A percentile compares a stretch with the other conserved stretches of the same genome.
These are phyloP conservation scores for Xerocomus spinulosus DNA, from an alignment of 768 basidiomycete species.

Conservation along the genomic window DNA sequence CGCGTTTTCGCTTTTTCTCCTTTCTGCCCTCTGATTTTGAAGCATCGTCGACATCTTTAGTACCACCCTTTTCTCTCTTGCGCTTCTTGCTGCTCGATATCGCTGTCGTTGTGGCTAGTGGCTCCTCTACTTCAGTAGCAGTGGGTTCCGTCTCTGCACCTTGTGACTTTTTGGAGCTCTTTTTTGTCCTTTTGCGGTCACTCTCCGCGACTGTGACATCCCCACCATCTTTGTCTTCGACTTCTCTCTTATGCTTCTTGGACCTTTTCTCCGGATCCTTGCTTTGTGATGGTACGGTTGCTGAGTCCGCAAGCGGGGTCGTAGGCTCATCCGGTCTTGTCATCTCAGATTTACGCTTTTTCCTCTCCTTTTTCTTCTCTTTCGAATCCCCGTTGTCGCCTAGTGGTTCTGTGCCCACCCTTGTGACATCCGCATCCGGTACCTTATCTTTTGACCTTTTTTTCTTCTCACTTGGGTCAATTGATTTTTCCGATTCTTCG, in stretches of 20 bases:
- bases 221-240: slow-evolving; percentile 6
- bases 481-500: slow-evolving; percentile 1
- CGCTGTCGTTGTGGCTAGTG: slow-evolving; percentile 1
- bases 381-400: background rate
- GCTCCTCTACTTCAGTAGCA: slow-evolving; percentile 12
- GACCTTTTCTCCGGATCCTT: slow-evolving; percentile 15
- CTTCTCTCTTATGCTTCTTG: slow-evolving; percentile 35
- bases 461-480: slow-evolving; percentile 8
- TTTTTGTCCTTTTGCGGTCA: slow-evolving; percentile 27
- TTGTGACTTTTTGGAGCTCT: slow-evolving; percentile 11
- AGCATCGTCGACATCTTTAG: slow-evolving; percentile 8
- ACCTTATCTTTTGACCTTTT: slow-evolving; percentile 13
- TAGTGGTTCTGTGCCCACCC: background rate
- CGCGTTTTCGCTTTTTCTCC: slow-evolving; percentile 30
- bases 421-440: background rate
- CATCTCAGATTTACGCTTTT: slow-evolving; percentile 12
- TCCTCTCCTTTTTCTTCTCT: slow-evolving; percentile 17
- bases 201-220: slow-evolving; percentile 6
- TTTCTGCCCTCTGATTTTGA: slow-evolving; percentile 20
- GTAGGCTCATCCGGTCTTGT: slow-evolving; percentile 18
- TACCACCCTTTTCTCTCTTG: slow-evolving; percentile 12
- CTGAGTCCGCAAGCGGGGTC: slow-evolving; percentile 11
- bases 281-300: slow-evolving; percentile 2
- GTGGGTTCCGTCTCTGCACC: slow-evolving; percentile 2
- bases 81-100: slow-evolving; percentile 25